Base-by-base conservation (phyloP, 441 rosid genomes). In the Cnidoscolus chayamansa region DNA sequence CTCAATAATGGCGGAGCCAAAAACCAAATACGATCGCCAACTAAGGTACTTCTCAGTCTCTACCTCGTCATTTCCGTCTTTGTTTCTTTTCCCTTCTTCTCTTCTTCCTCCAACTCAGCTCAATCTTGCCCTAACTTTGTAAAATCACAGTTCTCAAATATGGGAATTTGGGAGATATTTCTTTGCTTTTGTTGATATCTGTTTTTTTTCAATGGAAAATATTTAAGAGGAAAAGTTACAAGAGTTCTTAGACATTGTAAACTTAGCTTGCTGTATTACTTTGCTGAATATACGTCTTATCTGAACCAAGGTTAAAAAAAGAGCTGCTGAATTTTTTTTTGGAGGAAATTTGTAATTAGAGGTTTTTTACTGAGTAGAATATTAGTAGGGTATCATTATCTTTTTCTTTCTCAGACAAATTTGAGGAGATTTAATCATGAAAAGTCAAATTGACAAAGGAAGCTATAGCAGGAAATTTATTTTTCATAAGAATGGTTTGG, bases 21-120 rank as follows among this genome's bases (percentile, higher is more conserved):
- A 86, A 76, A 77, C 82, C 72, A 94, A 94, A 81, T 90, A 94
- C 87, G 98, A 92, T 86, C 98, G 97, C 70, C 99, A 94, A 76
- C 96, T 94, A 75, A 90, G 98, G 97, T 90, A 74, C 68, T 54
- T 3, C n/a, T 13, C 7, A 1, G 43, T 9, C 51, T 35, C 35
- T 8, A 13, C 57, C 63, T 17, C 32, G 20, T 30, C 43, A 51
- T 6, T 57, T 40, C 17, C 74, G 12, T 30, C 12, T 12, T 56
- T 61, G 0, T 7, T 19, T 54, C 12, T 62, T 10, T 49, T 7
- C 25, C 71, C 61, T 53, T 54, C 40, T 40, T 31, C 68, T 30
- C 72, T 9, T 35, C 3, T 4, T 35, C 6, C 45, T 40, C 6
- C 7, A 40, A 40, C 17, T 58, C 12, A 30, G 25, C 51, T n/a